Base-by-base conservation (phyloP, 2,329 filamentous ascomycete species). In the Cladosporium velox region DNA sequence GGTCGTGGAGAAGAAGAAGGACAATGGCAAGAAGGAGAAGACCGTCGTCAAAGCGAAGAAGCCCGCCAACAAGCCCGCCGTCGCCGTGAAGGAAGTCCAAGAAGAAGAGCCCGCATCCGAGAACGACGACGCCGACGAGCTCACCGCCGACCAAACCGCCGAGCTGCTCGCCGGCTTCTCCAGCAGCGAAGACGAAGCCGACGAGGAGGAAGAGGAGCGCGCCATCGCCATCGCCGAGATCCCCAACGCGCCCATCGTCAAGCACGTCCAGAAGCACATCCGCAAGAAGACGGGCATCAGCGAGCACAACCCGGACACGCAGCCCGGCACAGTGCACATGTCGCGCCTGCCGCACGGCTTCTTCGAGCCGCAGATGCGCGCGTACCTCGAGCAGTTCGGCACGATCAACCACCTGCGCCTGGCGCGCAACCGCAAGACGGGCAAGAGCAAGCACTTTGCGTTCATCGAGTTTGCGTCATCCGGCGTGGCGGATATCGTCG, bases 331-430 rank as follows among this genome's bases (percentile, higher is more conserved):
- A 49, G 85, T 98, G 75, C 98, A 97, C 80, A 85, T 99, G 74
- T 93, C 92, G 65, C 92, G 93, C 70, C 90, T 97, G 67, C 93
- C 93, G 47, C 92, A 95, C 80, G 91, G 95, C 81, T 99, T 99
- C 87, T 98, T 94, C 84, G 95, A 99, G 82, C 87, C 93, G 74
- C 91, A 98, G 81, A 96, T 99, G 90, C 88, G 88, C 72, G 88
- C 89, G 70, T 99, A 98, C 84, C 96, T 98, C 77, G 87, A 88
- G 64, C 95, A 99, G 79, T 99, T 99, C 72, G 95, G 95, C 72
- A 83, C 87, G 15, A 92, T 99, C 73, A 87, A 84, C 62, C 88
- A 84, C 65, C 85, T 97, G 66, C 89, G 94, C 69, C 85, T 99
- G 54, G 95, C 93, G 32, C 90, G 95, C 73, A 98, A 97, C 84